Evolutionary conservation across 805 yeast genomes (phyloP).

Genomic region (Metschnikowia corniflorae): DNA sequence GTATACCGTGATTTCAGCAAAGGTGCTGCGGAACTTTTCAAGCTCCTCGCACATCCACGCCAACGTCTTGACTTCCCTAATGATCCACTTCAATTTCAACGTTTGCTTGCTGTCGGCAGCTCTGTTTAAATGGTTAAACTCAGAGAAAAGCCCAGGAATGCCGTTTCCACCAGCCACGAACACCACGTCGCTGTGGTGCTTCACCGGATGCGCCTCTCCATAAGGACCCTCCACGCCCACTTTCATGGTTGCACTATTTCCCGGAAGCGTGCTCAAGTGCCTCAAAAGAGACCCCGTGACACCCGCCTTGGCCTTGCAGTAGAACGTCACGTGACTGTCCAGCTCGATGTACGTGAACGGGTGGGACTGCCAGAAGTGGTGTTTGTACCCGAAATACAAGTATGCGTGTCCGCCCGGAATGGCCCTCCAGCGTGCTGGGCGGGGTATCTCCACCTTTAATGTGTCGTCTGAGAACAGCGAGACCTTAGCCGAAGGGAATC

Average conservation of each 20-base stretch:
- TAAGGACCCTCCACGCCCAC: conserved; percentile 66
- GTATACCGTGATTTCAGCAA: conserved; percentile 38
- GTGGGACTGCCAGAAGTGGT: conserved; percentile 66
- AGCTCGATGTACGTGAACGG: conserved; percentile 41
- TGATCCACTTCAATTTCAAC: conserved; percentile 35
- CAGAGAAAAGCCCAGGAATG: conserved; percentile 52
- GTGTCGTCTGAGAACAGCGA: conserved; percentile 40
- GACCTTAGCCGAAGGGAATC: conserved; percentile 33
- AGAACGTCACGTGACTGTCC: conserved; percentile 24
- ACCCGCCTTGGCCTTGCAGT: conserved; percentile 37
- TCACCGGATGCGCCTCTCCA: conserved; percentile 50
- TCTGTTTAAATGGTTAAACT: conserved; percentile 29
- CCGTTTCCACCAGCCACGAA: conserved; percentile 76
- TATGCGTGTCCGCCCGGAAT: conserved; percentile 58
- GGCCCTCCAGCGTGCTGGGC: conserved; percentile 47
- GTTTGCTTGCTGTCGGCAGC: conserved; percentile 11
- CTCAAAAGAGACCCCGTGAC: conserved; percentile 31
- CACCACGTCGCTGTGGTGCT: conserved; percentile 50
- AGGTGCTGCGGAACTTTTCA: conserved; percentile 28
- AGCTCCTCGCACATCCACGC: conserved; percentile 40
- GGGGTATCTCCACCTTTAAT: conserved; percentile 43
- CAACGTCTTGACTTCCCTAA: conserved; percentile 36
- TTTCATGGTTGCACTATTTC: conserved; percentile 24
- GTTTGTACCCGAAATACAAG: conserved; percentile 51
- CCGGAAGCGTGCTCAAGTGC: conserved; percentile 26